Conservation (phyloP, 805 yeast genomes). For the Metschnikowia corniflorae region DNA sequence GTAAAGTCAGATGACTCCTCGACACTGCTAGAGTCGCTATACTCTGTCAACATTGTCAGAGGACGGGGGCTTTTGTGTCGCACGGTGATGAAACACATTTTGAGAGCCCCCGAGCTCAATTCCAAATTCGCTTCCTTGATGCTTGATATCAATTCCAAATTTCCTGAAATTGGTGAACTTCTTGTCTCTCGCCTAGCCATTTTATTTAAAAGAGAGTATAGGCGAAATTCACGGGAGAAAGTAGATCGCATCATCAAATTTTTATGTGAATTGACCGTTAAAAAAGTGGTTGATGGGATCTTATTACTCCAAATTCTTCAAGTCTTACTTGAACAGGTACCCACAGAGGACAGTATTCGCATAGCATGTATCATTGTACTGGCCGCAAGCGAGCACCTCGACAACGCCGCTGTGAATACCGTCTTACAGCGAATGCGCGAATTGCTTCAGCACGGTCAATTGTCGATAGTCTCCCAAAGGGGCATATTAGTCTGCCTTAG, state of each 20-base stretch:
- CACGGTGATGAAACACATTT: conserved; percentile 52
- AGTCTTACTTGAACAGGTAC: conserved; percentile 31
- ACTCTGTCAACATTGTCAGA: conserved; percentile 54
- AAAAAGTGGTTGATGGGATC: conserved; percentile 44
- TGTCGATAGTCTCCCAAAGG: conserved; percentile 7
- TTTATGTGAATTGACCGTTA: conserved; percentile 61
- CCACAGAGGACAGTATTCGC: conserved; percentile 55
- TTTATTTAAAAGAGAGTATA: conserved; percentile 53
- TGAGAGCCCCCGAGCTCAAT: conserved; percentile 36
- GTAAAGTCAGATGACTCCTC: conserved; percentile 25
- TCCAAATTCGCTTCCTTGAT: conserved; percentile 55
- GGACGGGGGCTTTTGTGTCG: conserved; percentile 63
- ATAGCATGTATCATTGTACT: conserved; percentile 49
- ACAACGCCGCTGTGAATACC: conserved; percentile 42
- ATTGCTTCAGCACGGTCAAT: conserved; percentile 52
- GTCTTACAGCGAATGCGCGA: conserved; percentile 59
- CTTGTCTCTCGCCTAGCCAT: conserved; percentile 50
- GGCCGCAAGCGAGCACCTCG: conserved; percentile 50
- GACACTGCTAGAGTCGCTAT: conserved; percentile 44
- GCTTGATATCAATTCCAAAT: conserved; percentile 57
- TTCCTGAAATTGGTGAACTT: conserved; percentile 67
- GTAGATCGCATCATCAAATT: conserved; percentile 47
- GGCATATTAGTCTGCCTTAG: conserved; percentile 9
- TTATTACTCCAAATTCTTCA: conserved; percentile 34
- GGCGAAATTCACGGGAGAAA: conserved; percentile 22